Evolutionary conservation across 202 grass and related monocot species (phyloP).

Genomic region (Eragrostis tef): DNA sequence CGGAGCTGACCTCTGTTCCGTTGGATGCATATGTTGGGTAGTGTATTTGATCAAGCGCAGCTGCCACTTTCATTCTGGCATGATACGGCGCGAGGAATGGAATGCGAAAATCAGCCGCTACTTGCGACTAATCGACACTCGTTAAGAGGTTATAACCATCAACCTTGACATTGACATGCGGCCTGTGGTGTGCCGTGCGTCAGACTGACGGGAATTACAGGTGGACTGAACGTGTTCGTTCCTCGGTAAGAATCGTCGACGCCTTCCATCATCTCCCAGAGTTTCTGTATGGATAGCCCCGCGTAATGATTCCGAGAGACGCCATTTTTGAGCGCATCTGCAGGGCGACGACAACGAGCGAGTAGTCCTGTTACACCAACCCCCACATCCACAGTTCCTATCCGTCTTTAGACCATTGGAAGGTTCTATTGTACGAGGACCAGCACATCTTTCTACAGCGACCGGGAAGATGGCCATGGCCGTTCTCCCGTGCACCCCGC

Average conservation of each 20-base stretch:
- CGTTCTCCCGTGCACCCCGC: not conserved
- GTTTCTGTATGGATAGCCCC: not conserved
- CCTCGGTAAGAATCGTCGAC: not conserved
- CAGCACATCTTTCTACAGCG: not conserved
- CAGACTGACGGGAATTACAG: constrained; percentile 7
- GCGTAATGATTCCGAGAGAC: not conserved
- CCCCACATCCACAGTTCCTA: not conserved
- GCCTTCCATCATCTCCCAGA: not conserved
- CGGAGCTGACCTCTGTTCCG: too few relatives aligned
- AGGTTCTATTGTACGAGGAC: not conserved
- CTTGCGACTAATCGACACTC: not conserved
- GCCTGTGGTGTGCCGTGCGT: not conserved
- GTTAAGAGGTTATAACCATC: not conserved
- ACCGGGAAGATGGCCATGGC: not conserved
- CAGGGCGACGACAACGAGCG: not conserved
- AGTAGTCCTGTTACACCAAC: constrained; percentile 51
- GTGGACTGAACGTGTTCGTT: not conserved
- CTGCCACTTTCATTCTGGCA: not conserved
- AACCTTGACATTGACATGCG: not conserved
- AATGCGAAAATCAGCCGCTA: not conserved
- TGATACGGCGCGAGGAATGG: not conserved
- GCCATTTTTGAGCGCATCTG: not conserved
- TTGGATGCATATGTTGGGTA: not conserved
- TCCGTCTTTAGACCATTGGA: not conserved
- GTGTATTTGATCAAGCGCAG: not conserved